Percentiles rank a stretch among this genome's conserved stretches.
phyloP scores from a whole-genome alignment of 495 filamentous ascomycete genomes.

The Pyronema omphalodes region DNA sequence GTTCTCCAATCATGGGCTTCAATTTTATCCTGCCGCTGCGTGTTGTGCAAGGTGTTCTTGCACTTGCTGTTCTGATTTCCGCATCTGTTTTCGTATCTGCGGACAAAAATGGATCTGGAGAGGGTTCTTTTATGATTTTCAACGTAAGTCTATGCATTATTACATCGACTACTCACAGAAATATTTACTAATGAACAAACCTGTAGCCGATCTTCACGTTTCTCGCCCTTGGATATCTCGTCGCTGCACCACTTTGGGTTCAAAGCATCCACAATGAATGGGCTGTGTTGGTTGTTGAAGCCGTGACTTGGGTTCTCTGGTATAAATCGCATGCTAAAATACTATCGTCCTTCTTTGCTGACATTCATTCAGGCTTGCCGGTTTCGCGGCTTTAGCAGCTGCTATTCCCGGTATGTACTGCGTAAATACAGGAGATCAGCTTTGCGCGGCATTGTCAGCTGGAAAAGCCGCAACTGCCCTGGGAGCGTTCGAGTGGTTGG shows the following conservation, averaged over 20 bases:
- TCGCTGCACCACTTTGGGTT: slow-evolving; percentile 20
- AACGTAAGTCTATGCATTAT: slow-evolving; percentile 14
- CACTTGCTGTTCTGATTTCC: slow-evolving; percentile 17
- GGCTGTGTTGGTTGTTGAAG: slow-evolving; percentile 23
- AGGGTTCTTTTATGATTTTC: slow-evolving; percentile 14
- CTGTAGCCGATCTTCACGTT: slow-evolving; percentile 22
- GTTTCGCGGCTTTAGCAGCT: slow-evolving; percentile 40
- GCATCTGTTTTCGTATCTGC: slow-evolving; percentile 11
- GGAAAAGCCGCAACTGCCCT: not conserved
- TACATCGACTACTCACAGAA: slow-evolving; percentile 1
- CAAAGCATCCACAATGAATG: slow-evolving; percentile 19
- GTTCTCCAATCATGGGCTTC: slow-evolving; percentile 12
- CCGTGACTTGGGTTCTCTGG: slow-evolving; percentile 22
- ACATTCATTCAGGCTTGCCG: slow-evolving; percentile 27
- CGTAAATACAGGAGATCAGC: not conserved
- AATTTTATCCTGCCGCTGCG: slow-evolving; percentile 21
- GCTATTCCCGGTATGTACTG: slow-evolving; percentile 25
- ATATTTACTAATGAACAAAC: slow-evolving; percentile 6
- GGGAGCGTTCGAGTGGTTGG: slow-evolving; percentile 1
- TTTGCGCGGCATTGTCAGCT: not conserved
- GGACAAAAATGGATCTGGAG: not conserved
- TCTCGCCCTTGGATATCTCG: slow-evolving; percentile 20
- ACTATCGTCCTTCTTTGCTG: too few relatives aligned
- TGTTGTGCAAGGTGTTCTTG: slow-evolving; percentile 16
- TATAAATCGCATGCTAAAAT: not conserved